Evolutionary conservation across 176 grass and related monocot genomes (phyloP), one percentile per base, ranked within the genome.

Genomic region (Oropetium thomaeum): DNA sequence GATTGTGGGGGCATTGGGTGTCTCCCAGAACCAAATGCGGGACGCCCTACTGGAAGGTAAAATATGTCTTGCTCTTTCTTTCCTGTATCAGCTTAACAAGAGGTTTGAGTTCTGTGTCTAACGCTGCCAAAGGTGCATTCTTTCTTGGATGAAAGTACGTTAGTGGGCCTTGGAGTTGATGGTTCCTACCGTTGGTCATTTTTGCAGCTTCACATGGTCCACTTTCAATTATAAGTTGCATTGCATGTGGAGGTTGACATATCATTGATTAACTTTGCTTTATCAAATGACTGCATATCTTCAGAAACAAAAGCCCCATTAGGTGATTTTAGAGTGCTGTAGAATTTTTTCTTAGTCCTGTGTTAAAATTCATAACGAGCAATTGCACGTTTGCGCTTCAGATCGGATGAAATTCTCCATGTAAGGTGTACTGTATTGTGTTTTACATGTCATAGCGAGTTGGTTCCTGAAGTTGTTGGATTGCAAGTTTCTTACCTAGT

Each of bases 21-120:
- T 87, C 53, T 91, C 86, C 15, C 76, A 87, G 68, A 86, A 89
- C 49, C 74, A 89, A 87, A 77, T 96, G 22, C 74, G 81, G 7
- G 80, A 79, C 25, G 92, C 89, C 76, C 80, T 96, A 29, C 62
- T 89, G 77, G 86, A 96, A 89, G 89, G 92, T 92, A 83, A 37
- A 48, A n/a, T 2, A 70, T 63, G 19, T 54, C 27, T 23, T 62
- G 20, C 34, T 20, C 4, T 1, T 49, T 61, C 39, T 52, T 62
- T 52, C 0, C 20, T 62, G 9, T 1, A 30, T 61, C 11, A 47
- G 42, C 5, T 43, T 9, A 11, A n/a, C n/a, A 47, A 58, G 49
- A n/a, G 42, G 17, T 20, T 44, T 49, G 20, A 42, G 28, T 6
- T 47, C 37, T 61, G 5, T 51, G 40, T 44, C 29, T 65, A 34